Conservation (phyloP, 805 yeast species). For the Barnettozyma pratensis region DNA sequence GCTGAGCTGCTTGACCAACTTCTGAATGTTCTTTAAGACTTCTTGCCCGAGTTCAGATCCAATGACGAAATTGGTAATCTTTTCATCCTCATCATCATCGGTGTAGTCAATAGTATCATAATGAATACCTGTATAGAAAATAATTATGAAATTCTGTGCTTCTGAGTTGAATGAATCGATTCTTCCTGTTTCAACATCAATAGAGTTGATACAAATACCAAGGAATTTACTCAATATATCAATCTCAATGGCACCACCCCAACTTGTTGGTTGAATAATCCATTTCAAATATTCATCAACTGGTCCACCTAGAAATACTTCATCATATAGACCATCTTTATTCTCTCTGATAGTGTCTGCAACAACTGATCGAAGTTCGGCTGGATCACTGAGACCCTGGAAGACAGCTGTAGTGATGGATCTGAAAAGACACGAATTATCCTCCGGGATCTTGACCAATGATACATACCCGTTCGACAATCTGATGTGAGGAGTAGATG, state of each 20-base stretch:
- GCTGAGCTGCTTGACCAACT: constrained; percentile 42
- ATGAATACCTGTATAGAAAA: constrained; percentile 68
- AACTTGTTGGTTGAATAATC: constrained; percentile 54
- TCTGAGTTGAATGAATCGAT: constrained; percentile 45
- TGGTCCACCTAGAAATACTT: constrained; percentile 52
- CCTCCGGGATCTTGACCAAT: constrained; percentile 63
- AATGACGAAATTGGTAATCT: constrained; percentile 36
- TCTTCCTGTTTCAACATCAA: constrained; percentile 60
- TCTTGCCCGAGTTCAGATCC: constrained; percentile 27
- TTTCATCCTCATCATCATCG: constrained; percentile 29
- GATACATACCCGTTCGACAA: constrained; percentile 33
- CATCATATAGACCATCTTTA: constrained; percentile 43
- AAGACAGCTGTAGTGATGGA: constrained; percentile 51
- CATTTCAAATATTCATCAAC: constrained; percentile 48
- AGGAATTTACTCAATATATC: constrained; percentile 53
- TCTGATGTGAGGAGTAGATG: constrained; percentile 9
- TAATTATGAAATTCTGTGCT: constrained; percentile 38
- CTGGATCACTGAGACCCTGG: constrained; percentile 38
- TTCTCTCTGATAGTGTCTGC: constrained; percentile 39
- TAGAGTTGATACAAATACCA: constrained; percentile 47
- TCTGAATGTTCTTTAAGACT: constrained; percentile 33
- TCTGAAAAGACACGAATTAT: constrained; percentile 73
- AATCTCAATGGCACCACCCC: constrained; percentile 86
- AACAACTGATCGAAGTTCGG: constrained; percentile 48
- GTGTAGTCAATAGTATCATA: constrained; percentile 55